phyloP scores from a whole-genome alignment of 2,329 filamentous ascomycete species.

The Aschersonia sp. region DNA sequence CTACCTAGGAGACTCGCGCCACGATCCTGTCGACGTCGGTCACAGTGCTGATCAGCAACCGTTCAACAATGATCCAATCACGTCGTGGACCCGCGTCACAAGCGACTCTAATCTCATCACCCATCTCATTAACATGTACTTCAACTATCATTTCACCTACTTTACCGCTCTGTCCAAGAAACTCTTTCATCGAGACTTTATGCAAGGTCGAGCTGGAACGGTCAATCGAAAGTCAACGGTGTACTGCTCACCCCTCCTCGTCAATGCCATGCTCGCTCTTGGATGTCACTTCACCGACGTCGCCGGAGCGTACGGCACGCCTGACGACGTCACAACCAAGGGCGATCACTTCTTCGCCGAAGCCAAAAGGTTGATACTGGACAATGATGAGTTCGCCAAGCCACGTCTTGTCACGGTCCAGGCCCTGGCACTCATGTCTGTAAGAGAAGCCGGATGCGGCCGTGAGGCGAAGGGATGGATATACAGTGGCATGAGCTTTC shows the following conservation, averaged over 20 bases:
- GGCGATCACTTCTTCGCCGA: constrained; percentile 95
- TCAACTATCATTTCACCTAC: constrained; percentile 94
- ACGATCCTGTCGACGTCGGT: constrained; percentile 20
- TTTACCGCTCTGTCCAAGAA: constrained; percentile 82
- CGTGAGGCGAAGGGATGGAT: constrained; percentile 95
- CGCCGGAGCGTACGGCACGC: constrained; percentile 54
- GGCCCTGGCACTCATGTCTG: constrained; percentile 88
- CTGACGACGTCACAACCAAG: constrained; percentile 68
- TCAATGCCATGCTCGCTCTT: constrained; percentile 86
- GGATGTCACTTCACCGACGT: constrained; percentile 86
- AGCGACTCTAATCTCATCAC: constrained; percentile 63
- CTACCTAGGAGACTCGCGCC: constrained; percentile 46
- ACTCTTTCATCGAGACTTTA: constrained; percentile 77
- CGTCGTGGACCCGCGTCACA: constrained; percentile 80
- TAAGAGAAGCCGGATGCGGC: constrained; percentile 86
- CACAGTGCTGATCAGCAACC: constrained; percentile 29
- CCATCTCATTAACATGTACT: constrained; percentile 94
- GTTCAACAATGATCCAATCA: constrained; percentile 53
- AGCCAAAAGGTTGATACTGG: constrained; percentile 76
- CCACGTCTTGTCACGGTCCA: constrained; percentile 83
- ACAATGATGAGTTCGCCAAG: constrained; percentile 87
- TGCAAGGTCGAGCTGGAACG: constrained; percentile 48
- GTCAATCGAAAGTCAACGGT: constrained; percentile 36
- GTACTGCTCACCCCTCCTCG: constrained; percentile 79
- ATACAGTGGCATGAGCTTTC: constrained; percentile 95